Evolutionary conservation across 257 asterid species (phyloP), one percentile per base, ranked within the genome.

Genomic region (Mentha longifolia): DNA sequence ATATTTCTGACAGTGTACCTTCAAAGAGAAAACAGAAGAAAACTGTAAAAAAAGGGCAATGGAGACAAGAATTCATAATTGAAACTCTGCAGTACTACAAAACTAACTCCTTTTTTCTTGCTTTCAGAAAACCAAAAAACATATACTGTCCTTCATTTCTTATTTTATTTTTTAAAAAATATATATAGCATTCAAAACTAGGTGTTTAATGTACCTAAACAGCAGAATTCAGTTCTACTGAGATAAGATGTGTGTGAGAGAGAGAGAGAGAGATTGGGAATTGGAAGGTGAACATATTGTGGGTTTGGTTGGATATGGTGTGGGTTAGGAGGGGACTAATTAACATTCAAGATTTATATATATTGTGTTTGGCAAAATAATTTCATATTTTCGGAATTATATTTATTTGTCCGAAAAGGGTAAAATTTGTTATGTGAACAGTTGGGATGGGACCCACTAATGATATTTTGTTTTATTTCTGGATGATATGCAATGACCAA

Each of bases 241-340:
- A n/a, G n/a, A n/a, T n/a, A n/a, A n/a, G n/a, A n/a, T n/a, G n/a
- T n/a, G n/a, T n/a, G n/a, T n/a, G n/a, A n/a, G 63, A 62, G 10
- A 45, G 58, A 66, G 57, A 50, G 57, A 16, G 57, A 50, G 22
- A 7, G 20, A 4, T 0, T 4, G 52, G 73, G 64, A 68, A 33
- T 65, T 74, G 39, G 73, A 50, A 61, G 57, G 51, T 61, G 37
- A 68, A 61, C 74, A 47, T 74, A 62, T 51, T 50, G 67, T 55
- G 49, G 56, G 57, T n/a, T 70, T 57, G 69, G 67, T 79, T 70
- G 79, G 87, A 79, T 76, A 68, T 82, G 85, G 86, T 84, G 83
- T 80, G 85, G 86, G 81, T 86, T 78, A 78, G 86, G 86, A 76
- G 84, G 80, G 79, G 70, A 60, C 78, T n/a, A n/a, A n/a, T n/a